A percentile compares a stretch with the other conserved stretches of the same genome.
Evolutionary conservation across 1,284 basidiomycete species (phyloP).

Genomic region (Malassezia equina): DNA sequence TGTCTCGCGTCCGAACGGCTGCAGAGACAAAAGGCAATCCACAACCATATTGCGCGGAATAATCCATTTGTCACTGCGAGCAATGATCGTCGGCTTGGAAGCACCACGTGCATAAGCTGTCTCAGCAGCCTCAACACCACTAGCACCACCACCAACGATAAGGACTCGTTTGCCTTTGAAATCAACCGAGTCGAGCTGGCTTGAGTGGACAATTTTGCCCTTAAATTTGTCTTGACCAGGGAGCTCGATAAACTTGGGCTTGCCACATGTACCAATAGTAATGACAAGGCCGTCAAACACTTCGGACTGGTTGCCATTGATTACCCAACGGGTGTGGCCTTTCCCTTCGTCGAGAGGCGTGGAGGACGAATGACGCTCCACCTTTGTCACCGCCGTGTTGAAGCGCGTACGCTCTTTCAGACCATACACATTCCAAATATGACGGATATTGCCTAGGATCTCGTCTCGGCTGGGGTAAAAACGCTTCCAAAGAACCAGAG

Average conservation of each 20-base stretch:
- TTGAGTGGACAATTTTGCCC: conserved; percentile 56
- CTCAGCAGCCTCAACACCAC: conserved; percentile 59
- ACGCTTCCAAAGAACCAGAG: conserved; percentile 27
- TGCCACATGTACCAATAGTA: conserved; percentile 56
- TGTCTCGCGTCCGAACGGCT: conserved; percentile 55
- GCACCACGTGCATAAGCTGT: conserved; percentile 50
- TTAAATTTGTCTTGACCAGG: conserved; percentile 52
- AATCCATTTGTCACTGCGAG: conserved; percentile 48
- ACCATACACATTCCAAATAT: conserved; percentile 56
- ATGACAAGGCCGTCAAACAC: conserved; percentile 59
- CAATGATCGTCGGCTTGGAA: conserved; percentile 52
- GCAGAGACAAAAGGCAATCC: conserved; percentile 55
- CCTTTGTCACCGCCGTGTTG: conserved; percentile 46
- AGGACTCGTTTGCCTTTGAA: conserved; percentile 51
- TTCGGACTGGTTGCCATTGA: conserved; percentile 49
- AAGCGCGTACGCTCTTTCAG: conserved; percentile 55
- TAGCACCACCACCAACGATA: conserved; percentile 56
- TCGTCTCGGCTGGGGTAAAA: conserved; percentile 56
- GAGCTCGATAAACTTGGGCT: conserved; percentile 53
- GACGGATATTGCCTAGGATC: conserved; percentile 55
- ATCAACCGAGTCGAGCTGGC: conserved; percentile 52
- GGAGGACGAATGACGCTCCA: conserved; percentile 39
- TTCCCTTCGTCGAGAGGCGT: conserved; percentile 41
- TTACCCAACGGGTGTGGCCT: conserved; percentile 53
- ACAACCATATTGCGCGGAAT: conserved; percentile 52